Base-by-base conservation (phyloP, 495 filamentous ascomycete species). In the Lepidopterella palustris region DNA sequence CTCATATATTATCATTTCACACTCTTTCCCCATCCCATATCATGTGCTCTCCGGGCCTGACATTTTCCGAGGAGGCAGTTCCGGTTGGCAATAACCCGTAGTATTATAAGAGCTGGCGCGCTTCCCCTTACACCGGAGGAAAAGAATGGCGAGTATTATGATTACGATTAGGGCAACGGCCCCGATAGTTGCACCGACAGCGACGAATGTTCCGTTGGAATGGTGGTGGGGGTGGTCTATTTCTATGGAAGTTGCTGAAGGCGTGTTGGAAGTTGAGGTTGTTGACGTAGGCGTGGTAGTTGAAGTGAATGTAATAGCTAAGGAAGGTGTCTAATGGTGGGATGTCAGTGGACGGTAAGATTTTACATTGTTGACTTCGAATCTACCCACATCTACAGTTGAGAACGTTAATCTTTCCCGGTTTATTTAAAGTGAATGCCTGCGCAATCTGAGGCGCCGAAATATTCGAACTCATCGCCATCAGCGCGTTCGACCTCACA, bases 371-470 rank as follows among this genome's bases (percentile, higher is more conserved):
- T 4, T 50, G 5, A n/a, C 15, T 6, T 25, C 5, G 21, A 50
- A 24, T 5, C 15, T 25, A 27, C 47, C 15, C 47, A 50, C 47
- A 10, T 55, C 11, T 21, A 61, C 40, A 1, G 59, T 40, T 18
- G 59, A 61, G 24, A 61, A 61, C 28, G 52, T 61, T 57, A 45
- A 61, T 57, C 42, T 55, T 5, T 24, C 52, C 35, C 40, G 56
- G 13, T 15, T 31, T 4, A 8, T 29, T 18, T 23, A 61, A 57
- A 21, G 40, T 39, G 45, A 56, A 56, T 5, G 42, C 45, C 42
- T 61, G 59, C 1, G 55, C 59, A 39, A 55, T 27, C 20, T 25
- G 58, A 1, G 47, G 27, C 3, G 21, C 35, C 13, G 54, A 55
- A 18, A 55, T 51, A 56, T 62, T 62, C 23, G 55, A 61, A 25